phyloP scores from a whole-genome alignment of 768 basidiomycete species.

The Boletus rubescentipes region DNA sequence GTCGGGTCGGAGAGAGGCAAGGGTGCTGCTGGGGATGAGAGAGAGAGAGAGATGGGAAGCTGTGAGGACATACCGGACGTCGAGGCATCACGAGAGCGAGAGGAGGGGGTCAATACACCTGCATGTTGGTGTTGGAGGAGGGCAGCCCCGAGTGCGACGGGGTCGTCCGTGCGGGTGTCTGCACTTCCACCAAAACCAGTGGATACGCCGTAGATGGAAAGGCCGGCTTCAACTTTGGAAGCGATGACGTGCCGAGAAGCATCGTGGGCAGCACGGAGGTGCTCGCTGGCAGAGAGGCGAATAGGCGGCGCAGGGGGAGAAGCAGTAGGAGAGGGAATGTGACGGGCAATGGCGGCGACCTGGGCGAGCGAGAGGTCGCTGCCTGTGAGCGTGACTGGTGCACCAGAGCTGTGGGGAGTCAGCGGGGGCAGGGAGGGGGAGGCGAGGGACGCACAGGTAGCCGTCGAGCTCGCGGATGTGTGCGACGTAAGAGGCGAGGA shows the following conservation, averaged over 20 bases:
- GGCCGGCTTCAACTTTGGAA: slow-evolving; percentile 62
- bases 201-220: slow-evolving; percentile 81
- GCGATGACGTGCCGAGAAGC: slow-evolving; percentile 63
- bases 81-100: slow-evolving; percentile 19
- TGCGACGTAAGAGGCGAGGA: slow-evolving; percentile 58
- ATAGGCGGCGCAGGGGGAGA: slow-evolving; percentile 30
- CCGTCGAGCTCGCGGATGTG: slow-evolving; percentile 60
- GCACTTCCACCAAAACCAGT: slow-evolving; percentile 89
- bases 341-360: slow-evolving; percentile 73
- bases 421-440: neutral
- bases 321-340: slow-evolving; percentile 40
- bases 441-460: slow-evolving; percentile 53
- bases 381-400: slow-evolving; percentile 64
- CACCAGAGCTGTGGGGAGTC: slow-evolving; percentile 50
- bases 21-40: slow-evolving; percentile 12
- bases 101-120: slow-evolving; percentile 65
- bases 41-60: too few species aligned
- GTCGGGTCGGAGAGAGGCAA: slow-evolving; percentile 74
- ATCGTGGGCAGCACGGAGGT: slow-evolving; percentile 51
- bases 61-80: slow-evolving; percentile 1
- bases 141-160: slow-evolving; percentile 72
- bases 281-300: slow-evolving; percentile 19
- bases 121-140: slow-evolving; percentile 82
- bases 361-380: slow-evolving; percentile 71
- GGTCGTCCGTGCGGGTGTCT: slow-evolving; percentile 77